phyloP scores from a whole-genome alignment of 2,329 filamentous ascomycete species.

The Ceratocystis cubensis region DNA sequence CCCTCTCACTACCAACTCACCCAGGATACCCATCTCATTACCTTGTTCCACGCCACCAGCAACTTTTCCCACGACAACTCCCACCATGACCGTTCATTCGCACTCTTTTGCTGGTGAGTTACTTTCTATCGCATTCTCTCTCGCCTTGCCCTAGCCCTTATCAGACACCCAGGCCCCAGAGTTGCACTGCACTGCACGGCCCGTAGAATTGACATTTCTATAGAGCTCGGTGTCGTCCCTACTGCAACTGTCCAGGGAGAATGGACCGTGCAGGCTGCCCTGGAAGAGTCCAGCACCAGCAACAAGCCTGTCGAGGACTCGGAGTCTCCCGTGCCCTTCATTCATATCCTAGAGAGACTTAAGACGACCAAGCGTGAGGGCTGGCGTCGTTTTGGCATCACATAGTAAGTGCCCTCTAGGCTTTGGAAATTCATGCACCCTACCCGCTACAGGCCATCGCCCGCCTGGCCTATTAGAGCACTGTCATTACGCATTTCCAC shows the following conservation, averaged over 20 bases:
- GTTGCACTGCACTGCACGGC: neutral
- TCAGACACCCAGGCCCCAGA: too few species aligned
- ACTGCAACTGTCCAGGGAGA: slow-evolving; percentile 24
- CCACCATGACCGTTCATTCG: slow-evolving; percentile 9
- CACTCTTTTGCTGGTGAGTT: neutral
- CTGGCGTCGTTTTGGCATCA: slow-evolving; percentile 79
- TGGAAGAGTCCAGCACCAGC: slow-evolving; percentile 26
- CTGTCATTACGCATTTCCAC: neutral
- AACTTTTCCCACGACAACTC: neutral
- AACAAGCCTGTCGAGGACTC: slow-evolving; percentile 41
- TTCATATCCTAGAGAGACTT: slow-evolving; percentile 83
- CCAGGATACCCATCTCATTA: too few species aligned
- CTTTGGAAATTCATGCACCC: neutral
- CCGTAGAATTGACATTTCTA: neutral
- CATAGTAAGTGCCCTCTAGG: slow-evolving; percentile 32
- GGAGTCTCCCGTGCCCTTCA: slow-evolving; percentile 72
- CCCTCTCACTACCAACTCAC: too few species aligned
- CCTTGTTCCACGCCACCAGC: too few species aligned
- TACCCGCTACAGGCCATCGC: too few species aligned
- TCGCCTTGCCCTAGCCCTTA: slow-evolving; percentile 23
- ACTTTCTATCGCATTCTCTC: slow-evolving; percentile 28
- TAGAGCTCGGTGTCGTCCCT: slow-evolving; percentile 24
- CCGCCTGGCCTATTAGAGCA: slow-evolving; percentile 1
- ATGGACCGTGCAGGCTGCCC: slow-evolving; percentile 24
- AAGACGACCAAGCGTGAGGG: slow-evolving; percentile 96